These are phyloP conservation scores for Saposhnikovia divaricata DNA, from an alignment of 129 eudicot species.

Conservation along the genomic window DNA sequence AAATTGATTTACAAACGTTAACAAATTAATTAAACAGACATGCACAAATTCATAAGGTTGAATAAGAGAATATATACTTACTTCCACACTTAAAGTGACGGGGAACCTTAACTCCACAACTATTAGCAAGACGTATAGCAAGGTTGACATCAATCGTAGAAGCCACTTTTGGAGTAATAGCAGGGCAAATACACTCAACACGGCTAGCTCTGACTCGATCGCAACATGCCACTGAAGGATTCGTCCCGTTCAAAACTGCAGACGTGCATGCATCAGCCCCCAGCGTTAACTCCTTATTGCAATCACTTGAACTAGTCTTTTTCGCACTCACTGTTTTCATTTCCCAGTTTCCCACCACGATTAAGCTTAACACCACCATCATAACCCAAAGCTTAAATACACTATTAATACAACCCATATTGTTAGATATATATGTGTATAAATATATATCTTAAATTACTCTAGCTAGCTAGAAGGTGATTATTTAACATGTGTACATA, in stretches of 20 bases:
- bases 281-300: conserved; percentile 27
- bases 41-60: too few species aligned
- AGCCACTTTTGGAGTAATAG: conserved; percentile 32
- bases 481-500: not conserved
- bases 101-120: conserved; percentile 50
- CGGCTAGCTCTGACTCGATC: conserved; percentile 29
- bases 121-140: conserved; percentile 22
- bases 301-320: conserved; percentile 13
- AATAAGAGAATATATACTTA: conserved; percentile 9
- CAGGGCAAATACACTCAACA: conserved; percentile 38
- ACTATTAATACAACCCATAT: not conserved
- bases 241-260: conserved; percentile 20
- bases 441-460: too few species aligned
- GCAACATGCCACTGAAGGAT: conserved; percentile 33
- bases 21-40: too few species aligned
- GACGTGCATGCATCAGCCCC: conserved; percentile 30
- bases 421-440: too few species aligned
- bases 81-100: conserved; percentile 49
- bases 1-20: not conserved
- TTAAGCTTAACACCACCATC: conserved; percentile 1
- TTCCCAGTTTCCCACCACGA: not conserved
- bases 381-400: not conserved
- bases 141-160: conserved; percentile 25
- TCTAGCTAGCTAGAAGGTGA: not conserved
- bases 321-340: not conserved